Conservation (phyloP, 768 basidiomycete genomes). For the Russula virescens region DNA sequence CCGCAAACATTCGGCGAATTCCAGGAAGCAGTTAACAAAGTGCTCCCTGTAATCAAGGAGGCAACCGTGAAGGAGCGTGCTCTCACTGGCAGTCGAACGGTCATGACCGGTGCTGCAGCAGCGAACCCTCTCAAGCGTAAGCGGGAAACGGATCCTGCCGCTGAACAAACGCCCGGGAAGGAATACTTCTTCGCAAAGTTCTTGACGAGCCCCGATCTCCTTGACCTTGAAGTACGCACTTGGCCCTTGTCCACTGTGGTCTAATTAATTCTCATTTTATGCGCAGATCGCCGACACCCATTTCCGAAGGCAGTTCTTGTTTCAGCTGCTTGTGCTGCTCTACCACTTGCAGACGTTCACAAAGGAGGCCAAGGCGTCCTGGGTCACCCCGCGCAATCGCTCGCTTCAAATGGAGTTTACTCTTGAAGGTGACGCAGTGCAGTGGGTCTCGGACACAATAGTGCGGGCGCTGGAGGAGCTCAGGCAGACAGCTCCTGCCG, state of each 20-base stretch:
- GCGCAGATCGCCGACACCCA: constrained; percentile 79
- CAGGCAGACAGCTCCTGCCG: constrained; percentile 71
- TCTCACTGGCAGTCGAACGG: constrained; percentile 70
- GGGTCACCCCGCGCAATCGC: constrained; percentile 61
- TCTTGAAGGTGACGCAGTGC: constrained; percentile 56
- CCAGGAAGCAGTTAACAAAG: constrained; percentile 61
- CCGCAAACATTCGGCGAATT: constrained; percentile 57
- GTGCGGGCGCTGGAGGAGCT: constrained; percentile 50
- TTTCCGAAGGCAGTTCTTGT: constrained; percentile 89
- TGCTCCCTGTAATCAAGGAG: constrained; percentile 75
- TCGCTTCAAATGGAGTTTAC: constrained; percentile 83
- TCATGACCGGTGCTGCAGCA: constrained; percentile 27
- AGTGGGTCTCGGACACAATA: constrained; percentile 73
- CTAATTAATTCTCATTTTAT: background rate
- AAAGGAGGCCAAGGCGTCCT: constrained; percentile 53
- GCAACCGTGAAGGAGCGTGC: constrained; percentile 85
- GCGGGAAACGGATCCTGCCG: constrained; percentile 47
- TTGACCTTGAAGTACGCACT: constrained; percentile 73
- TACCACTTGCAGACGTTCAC: constrained; percentile 73
- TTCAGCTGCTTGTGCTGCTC: constrained; percentile 77
- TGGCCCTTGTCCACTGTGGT: constrained; percentile 14
- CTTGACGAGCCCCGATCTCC: constrained; percentile 78
- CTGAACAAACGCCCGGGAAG: constrained; percentile 43
- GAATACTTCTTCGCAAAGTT: constrained; percentile 95
- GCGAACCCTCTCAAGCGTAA: constrained; percentile 53